A percentile compares a stretch with the other conserved stretches of the same genome.
These are phyloP conservation scores for Pseudopithomyces chartarum DNA, from an alignment of 2,329 filamentous ascomycete species.

Conservation along the genomic window DNA sequence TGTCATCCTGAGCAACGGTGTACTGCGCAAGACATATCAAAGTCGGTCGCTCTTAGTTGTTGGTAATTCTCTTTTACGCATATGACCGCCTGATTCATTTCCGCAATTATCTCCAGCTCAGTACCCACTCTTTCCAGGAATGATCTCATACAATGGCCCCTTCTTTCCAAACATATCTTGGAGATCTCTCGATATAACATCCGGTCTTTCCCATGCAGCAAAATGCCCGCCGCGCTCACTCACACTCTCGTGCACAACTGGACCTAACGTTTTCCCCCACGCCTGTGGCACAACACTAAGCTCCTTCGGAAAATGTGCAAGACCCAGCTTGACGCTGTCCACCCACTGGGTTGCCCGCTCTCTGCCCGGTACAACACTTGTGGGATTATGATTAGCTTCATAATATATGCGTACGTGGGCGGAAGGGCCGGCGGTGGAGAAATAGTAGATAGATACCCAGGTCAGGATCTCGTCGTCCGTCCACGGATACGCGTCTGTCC, in stretches of 20 bases:
- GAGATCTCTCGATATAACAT: conserved; percentile 59
- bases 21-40: no score
- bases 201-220: conserved; percentile 63
- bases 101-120: neutral
- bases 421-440: conserved; percentile 70
- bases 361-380: conserved; percentile 29
- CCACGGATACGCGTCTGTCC: conserved; percentile 75
- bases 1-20: no score
- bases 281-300: conserved; percentile 58
- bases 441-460: conserved; percentile 76
- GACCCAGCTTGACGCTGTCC: conserved; percentile 54
- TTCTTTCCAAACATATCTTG: conserved; percentile 62
- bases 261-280: conserved; percentile 63
- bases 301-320: conserved; percentile 65
- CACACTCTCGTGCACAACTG: conserved; percentile 61
- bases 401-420: conserved; percentile 75
- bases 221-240: conserved; percentile 65
- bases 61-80: no score
- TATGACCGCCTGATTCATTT: no score
- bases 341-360: conserved; percentile 50
- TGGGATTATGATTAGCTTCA: conserved; percentile 58
- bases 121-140: conserved; percentile 39
- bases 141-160: conserved; percentile 39
- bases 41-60: no score
- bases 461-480: conserved; percentile 76